Evolutionary conservation across 2,329 filamentous ascomycete genomes (phyloP), one percentile per base, ranked within the genome.

Genomic region (Colletotrichum caudatum): DNA sequence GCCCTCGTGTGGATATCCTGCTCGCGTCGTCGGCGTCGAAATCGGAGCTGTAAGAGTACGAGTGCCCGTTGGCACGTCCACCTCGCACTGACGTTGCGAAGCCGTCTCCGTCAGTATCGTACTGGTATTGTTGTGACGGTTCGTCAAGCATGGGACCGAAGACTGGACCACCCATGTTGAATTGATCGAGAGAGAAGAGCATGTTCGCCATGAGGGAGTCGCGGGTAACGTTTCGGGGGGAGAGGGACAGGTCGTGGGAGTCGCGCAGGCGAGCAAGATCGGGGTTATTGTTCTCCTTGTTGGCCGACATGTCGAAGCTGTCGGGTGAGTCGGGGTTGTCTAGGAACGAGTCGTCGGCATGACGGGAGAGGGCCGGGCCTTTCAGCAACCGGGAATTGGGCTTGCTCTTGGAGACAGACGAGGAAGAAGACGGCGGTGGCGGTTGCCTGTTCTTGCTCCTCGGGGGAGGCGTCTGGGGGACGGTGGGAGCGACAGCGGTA

Each of bases 181-280:
- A 90, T 81, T 95, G 93, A 82, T 97, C 95, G 74, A 99, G 91
- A 51, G 95, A 97, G 75, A 96, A 86, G 72, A 98, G 90, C 92
- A 99, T 96, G 81, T 98, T 97, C 81, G 96, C 93, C 71, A 99
- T 94, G 75, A 99, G 91, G 46, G 95, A 98, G 78, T 97, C 94
- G 76, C 95, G 91, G 51, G 93, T 94, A 74, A 93, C 90, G 79
- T 93, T 90, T 73, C 91, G 87, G 60, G 92, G 90, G 62, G 91
- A 91, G 77, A 97, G 87, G 69, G 93, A 95, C 73, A 98, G 87
- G 80, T 97, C 95, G 85, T 98, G 95, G 60, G 92, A 94, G 82
- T 95, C 91, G 75, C 87, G 84, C 66, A 80, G 78, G 75, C 74
- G 78, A 74, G 73, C 70, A 76, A 37, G 73, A 65, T 63, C 73